A percentile compares a stretch with the other conserved stretches of the same genome.
These are phyloP conservation scores for Rhodotorula sp. DNA, from an alignment of 1,284 basidiomycete species.

Conservation along the genomic window DNA sequence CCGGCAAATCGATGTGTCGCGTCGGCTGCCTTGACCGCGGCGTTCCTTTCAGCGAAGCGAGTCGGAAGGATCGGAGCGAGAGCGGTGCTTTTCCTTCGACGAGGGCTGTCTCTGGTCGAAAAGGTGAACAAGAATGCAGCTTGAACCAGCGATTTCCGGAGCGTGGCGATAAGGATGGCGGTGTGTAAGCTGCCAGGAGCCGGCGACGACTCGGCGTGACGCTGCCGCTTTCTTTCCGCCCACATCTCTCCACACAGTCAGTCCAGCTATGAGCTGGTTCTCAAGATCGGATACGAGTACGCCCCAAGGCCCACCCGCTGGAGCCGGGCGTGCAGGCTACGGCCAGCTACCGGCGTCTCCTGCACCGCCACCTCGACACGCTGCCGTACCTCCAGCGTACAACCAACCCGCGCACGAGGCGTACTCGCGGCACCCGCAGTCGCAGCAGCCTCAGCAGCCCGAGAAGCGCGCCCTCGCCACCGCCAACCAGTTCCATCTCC, in stretches of 20 bases:
- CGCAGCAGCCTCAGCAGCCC: not conserved
- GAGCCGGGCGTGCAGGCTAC: not conserved
- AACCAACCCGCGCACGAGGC: conserved; percentile 23
- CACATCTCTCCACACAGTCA: not conserved
- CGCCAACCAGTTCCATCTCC: conserved; percentile 4
- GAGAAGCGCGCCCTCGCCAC: conserved; percentile 6
- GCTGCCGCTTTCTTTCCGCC: too few relatives aligned
- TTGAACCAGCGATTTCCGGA: too few relatives aligned
- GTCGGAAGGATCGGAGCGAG: too few relatives aligned
- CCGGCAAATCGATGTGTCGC: too few relatives aligned
- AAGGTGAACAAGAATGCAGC: too few relatives aligned
- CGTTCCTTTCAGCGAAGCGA: too few relatives aligned
- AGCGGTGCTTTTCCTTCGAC: too few relatives aligned
- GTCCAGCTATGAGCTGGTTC: conserved; percentile 12
- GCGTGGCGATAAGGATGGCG: too few relatives aligned
- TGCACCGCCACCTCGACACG: not conserved
- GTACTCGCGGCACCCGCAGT: conserved; percentile 37
- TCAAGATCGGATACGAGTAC: conserved; percentile 1
- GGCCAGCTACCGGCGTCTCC: not conserved
- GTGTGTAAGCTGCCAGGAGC: too few relatives aligned
- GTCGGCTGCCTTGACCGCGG: too few relatives aligned
- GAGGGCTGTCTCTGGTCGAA: too few relatives aligned
- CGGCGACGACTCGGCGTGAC: too few relatives aligned
- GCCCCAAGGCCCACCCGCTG: not conserved
- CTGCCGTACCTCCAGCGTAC: conserved; percentile 40